A percentile compares a stretch with the other conserved stretches of the same genome.
phyloP scores from a whole-genome alignment of 2,329 filamentous ascomycete species.

The Penicillium digitatum region DNA sequence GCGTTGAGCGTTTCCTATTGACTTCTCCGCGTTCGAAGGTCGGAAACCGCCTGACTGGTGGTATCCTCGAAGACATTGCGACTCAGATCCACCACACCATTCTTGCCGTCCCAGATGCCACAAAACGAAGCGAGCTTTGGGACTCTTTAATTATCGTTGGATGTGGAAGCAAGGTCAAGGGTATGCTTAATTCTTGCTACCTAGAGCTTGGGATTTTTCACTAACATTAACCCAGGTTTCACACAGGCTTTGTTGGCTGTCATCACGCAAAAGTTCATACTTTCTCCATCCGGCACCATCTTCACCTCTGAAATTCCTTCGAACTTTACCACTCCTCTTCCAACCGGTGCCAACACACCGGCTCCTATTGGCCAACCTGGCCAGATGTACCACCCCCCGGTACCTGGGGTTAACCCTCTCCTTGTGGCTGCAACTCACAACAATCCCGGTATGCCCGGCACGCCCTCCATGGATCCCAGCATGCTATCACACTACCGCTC shows the following conservation, averaged over 20 bases:
- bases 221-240: conserved; percentile 58
- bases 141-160: conserved; percentile 88
- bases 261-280: conserved; percentile 75
- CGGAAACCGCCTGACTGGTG: conserved; percentile 46
- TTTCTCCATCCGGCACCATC: conserved; percentile 91
- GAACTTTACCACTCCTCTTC: conserved; percentile 83
- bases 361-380: conserved; percentile 42
- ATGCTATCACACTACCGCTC: conserved; percentile 50
- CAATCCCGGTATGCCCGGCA: conserved; percentile 38
- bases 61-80: conserved; percentile 77
- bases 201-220: background rate
- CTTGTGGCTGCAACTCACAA: conserved; percentile 76
- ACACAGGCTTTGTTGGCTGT: conserved; percentile 81
- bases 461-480: conserved; percentile 34
- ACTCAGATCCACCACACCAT: conserved; percentile 79
- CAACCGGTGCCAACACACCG: conserved; percentile 86
- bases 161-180: conserved; percentile 68
- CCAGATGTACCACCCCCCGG: conserved; percentile 54
- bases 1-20: conserved; percentile 58
- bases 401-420: conserved; percentile 75
- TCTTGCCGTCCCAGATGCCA: conserved; percentile 75
- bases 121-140: conserved; percentile 83
- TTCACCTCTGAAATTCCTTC: conserved; percentile 96
- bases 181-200: conserved; percentile 32
- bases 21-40: conserved; percentile 42